Base-by-base conservation (phyloP, 1,284 basidiomycete species). In the Wolfiporia cocos region DNA sequence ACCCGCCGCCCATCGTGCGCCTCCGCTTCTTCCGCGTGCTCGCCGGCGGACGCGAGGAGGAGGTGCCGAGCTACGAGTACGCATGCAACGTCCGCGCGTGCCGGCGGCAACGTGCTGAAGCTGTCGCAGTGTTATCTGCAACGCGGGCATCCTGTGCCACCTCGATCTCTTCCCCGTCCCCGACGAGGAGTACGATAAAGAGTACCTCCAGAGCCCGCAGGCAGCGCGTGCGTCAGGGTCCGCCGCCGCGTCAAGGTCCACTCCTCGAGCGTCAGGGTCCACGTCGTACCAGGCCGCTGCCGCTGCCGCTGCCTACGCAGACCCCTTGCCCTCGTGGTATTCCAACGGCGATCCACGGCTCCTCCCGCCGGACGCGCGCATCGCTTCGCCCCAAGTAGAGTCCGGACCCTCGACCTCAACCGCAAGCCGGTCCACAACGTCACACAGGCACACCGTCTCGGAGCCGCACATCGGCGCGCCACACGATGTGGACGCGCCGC, bases 121-220 rank as follows among this genome's bases (percentile, higher is more conserved):
- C 15, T 20, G 5, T 35, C 36, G 9, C 45, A 77, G 74, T 24
- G 68, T 70, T 26, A 53, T 73, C 33, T 63, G 67, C 37, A 64
- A 63, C 5, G 65, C 75, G 19, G 78, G 77, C 9, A 63, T 81
- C 14, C 56, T 82, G 2, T 82, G 80, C 55, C 77, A 75, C 3
- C 74, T 78, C 30, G 79, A 83, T 59, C 65, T 82, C 18, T 82
- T 79, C 48, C 71, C 73, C 4, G 70, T 77, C 6, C 67, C 68
- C 20, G 53, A 54, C 4, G 38, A 52, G 22, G 55, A 55, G 12
- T 10, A n/a, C 24, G 15, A 24, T 31, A 29, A 39, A 21, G 7
- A 7, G 15, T 10, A 17, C 31, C 12, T 9, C 6, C 31, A 33
- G 18, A 6, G 12, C 31, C 7, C 9, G 9, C 31, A 17, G 31